Evolutionary conservation across 352 stramenopile species (phyloP).

Genomic region (Phytophthora tentaculata): DNA sequence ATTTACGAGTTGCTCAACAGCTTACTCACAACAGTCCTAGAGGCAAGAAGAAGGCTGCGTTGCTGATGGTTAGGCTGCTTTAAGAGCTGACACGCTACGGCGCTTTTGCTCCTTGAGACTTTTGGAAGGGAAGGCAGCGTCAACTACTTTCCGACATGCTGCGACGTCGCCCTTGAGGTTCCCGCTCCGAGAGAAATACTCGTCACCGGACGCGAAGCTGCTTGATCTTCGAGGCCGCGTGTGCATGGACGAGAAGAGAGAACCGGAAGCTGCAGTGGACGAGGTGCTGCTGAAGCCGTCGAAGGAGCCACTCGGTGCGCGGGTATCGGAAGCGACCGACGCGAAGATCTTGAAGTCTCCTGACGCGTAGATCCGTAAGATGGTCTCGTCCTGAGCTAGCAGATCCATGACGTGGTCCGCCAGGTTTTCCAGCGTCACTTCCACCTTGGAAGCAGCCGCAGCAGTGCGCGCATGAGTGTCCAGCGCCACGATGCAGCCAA

Average conservation of each 20-base stretch:
- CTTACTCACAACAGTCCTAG: too few species aligned
- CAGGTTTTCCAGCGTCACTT: conserved; percentile 68
- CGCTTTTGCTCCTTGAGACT: conserved; percentile 21
- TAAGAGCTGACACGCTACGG: conserved; percentile 21
- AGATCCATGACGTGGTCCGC: conserved; percentile 68
- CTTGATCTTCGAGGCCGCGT: conserved; percentile 30
- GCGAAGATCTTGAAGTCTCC: conserved; percentile 73
- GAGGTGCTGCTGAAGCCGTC: conserved; percentile 44
- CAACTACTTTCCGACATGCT: conserved; percentile 21
- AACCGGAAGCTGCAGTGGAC: conserved; percentile 20
- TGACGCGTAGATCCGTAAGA: conserved; percentile 64
- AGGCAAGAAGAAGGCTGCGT: too few species aligned
- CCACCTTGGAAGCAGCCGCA: conserved; percentile 45
- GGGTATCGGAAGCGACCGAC: conserved; percentile 37
- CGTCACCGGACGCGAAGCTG: conserved; percentile 49
- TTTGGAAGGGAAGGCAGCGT: conserved; percentile 10
- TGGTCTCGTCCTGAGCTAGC: conserved; percentile 60
- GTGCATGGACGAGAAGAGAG: conserved; percentile 32
- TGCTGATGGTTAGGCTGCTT: conserved; percentile 37
- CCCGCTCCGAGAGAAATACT: conserved; percentile 45
- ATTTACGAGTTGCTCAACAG: conserved; percentile 41
- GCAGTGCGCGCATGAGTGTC: conserved; percentile 55
- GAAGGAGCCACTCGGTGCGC: conserved; percentile 26
- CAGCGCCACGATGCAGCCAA: conserved; percentile 70
- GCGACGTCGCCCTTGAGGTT: conserved; percentile 11